Evolutionary conservation across 2,329 filamentous ascomycete genomes (phyloP).

Genomic region (Talaromyces funiculosus): DNA sequence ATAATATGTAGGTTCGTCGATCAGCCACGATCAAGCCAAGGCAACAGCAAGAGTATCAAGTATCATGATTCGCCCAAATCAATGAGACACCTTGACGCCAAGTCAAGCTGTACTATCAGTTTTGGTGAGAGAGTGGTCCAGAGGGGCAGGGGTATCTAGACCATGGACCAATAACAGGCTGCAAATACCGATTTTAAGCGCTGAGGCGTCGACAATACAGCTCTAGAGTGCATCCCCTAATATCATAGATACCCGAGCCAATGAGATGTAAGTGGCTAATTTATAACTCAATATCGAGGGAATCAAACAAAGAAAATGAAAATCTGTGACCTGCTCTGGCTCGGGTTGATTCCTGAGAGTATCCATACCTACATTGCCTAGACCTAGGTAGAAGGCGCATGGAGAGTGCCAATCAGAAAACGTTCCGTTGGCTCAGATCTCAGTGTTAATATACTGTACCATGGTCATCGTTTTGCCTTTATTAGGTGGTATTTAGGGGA

Average conservation of each 20-base stretch:
- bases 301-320: neutral
- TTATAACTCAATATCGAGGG: neutral
- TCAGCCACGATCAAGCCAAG: neutral
- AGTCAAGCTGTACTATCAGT: neutral
- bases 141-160: conserved; percentile 1
- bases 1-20: neutral
- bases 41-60: neutral
- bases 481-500: neutral
- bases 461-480: neutral
- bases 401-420: neutral
- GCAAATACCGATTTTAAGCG: conserved; percentile 1
- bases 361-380: neutral
- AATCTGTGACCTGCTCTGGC: too few relatives aligned
- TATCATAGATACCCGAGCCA: neutral
- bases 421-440: neutral
- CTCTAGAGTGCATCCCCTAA: neutral
- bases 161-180: conserved; percentile 1
- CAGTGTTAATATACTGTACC: neutral
- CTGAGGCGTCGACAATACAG: conserved; percentile 7
- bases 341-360: neutral
- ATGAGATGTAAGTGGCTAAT: neutral
- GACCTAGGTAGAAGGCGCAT: neutral
- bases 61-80: neutral
- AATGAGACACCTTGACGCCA: conserved; percentile 1
- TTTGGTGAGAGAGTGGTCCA: neutral